These are phyloP conservation scores for Fusarium burgessii DNA, from an alignment of 2,329 filamentous ascomycete genomes.

Conservation along the genomic window DNA sequence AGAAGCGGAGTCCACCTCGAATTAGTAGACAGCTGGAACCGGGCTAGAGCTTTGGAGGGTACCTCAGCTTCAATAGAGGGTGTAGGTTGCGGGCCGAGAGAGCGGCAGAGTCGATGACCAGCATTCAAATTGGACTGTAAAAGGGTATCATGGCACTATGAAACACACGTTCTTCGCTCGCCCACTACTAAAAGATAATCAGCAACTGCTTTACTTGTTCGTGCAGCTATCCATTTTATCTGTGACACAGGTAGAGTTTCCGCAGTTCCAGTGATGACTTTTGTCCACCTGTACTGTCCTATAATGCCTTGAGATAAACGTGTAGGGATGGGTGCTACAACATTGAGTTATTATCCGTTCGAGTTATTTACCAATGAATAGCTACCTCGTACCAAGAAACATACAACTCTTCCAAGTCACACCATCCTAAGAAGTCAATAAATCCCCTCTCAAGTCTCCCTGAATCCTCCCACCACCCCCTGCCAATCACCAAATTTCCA, in stretches of 20 bases:
- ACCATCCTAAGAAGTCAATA: slow-evolving; percentile 12
- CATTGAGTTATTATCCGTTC: neutral
- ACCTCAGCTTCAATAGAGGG: slow-evolving; percentile 6
- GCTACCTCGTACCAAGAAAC: neutral
- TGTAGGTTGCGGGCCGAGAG: slow-evolving; percentile 37
- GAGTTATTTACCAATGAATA: neutral
- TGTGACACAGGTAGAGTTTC: slow-evolving; percentile 25
- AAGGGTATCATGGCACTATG: neutral
- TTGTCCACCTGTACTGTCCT: neutral
- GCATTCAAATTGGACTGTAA: slow-evolving; percentile 1
- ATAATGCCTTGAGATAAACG: neutral
- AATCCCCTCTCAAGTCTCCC: slow-evolving; percentile 11
- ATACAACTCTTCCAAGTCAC: slow-evolving; percentile 19
- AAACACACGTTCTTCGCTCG: slow-evolving; percentile 7
- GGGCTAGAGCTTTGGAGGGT: slow-evolving; percentile 4
- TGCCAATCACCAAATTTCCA: slow-evolving; percentile 21
- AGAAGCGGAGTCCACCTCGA: neutral
- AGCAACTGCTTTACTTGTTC: slow-evolving; percentile 20
- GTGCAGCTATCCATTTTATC: slow-evolving; percentile 23
- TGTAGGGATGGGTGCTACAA: neutral
- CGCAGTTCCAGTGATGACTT: neutral
- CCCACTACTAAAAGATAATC: neutral
- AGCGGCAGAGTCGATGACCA: slow-evolving; percentile 20
- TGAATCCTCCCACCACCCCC: neutral
- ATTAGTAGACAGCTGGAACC: neutral